These are phyloP conservation scores for Aspergillus nidulans DNA, from an alignment of 495 filamentous ascomycete species.

Conservation along the genomic window DNA sequence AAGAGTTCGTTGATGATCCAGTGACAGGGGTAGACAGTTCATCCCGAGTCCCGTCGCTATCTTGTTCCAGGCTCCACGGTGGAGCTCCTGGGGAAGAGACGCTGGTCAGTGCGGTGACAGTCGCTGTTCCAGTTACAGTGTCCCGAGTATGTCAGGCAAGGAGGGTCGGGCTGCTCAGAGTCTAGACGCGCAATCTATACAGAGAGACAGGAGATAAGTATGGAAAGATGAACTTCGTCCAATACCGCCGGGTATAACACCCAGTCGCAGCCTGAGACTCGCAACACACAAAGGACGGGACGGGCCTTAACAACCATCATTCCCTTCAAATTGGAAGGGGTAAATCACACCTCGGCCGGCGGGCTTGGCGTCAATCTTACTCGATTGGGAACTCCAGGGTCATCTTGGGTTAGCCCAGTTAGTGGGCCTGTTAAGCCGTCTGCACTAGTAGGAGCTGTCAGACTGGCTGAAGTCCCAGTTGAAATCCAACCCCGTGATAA, in stretches of 20 bases:
- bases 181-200: neutral
- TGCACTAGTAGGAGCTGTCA: conserved; percentile 1
- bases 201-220: neutral
- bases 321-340: neutral
- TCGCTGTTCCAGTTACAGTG: neutral
- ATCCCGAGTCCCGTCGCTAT: neutral
- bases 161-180: neutral
- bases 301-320: neutral
- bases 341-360: neutral
- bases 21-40: conserved; percentile 7
- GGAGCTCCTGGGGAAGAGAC: conserved; percentile 3
- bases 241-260: no score
- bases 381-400: neutral
- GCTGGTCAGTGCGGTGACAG: conserved; percentile 7
- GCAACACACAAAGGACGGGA: neutral
- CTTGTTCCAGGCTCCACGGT: neutral
- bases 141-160: neutral
- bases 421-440: neutral
- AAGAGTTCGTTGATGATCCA: neutral
- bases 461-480: neutral
- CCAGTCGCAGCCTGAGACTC: neutral
- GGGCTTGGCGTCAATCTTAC: conserved; percentile 1
- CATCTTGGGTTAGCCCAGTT: neutral
- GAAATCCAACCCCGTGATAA: neutral
- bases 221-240: neutral